These are phyloP conservation scores for Luvunga scandens DNA, from an alignment of 345 rosid species.

Conservation along the genomic window DNA sequence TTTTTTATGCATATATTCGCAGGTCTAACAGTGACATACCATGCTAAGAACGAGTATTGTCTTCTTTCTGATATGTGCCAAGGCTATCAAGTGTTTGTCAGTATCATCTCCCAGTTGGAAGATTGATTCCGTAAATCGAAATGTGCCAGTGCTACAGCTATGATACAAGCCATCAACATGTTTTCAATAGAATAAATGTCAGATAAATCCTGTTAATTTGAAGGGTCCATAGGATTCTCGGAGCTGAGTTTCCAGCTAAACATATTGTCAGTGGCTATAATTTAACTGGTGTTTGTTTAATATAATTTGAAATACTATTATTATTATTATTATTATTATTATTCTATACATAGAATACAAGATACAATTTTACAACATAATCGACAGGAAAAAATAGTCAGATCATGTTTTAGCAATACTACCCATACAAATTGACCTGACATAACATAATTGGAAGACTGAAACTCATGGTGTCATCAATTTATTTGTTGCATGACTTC, in stretches of 20 bases:
- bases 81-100: slow-evolving; percentile 72
- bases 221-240: not conserved
- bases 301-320: not conserved
- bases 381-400: too few relatives aligned
- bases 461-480: too few relatives aligned
- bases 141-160: not conserved
- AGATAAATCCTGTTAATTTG: not conserved
- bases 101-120: slow-evolving; percentile 77
- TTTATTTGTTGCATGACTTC: too few relatives aligned
- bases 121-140: slow-evolving; percentile 23
- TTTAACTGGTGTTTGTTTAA: not conserved
- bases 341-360: too few relatives aligned
- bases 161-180: not conserved
- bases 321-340: too few relatives aligned
- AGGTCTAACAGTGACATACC: slow-evolving; percentile 95
- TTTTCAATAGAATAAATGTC: not conserved
- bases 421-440: too few relatives aligned
- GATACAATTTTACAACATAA: too few relatives aligned
- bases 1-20: slow-evolving; percentile 10
- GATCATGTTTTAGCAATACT: too few relatives aligned
- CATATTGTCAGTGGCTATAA: not conserved
- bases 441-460: too few relatives aligned
- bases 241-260: not conserved
- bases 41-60: slow-evolving; percentile 95
- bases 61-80: slow-evolving; percentile 88